Evolutionary conservation across 495 filamentous ascomycete species (phyloP), one percentile per base, ranked within the genome.

Genomic region (Podospora conica): DNA sequence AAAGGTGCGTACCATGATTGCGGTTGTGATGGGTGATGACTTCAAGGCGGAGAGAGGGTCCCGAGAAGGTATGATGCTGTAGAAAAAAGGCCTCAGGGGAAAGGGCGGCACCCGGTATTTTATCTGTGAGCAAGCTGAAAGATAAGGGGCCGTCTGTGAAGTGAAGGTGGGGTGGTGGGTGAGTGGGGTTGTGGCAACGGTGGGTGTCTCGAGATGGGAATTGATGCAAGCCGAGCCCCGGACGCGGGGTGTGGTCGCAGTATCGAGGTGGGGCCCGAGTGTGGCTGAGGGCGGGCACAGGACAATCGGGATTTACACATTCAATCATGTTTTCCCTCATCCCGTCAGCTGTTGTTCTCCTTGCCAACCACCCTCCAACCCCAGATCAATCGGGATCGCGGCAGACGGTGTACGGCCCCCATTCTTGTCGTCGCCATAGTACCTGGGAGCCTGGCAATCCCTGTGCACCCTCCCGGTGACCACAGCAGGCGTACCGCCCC

Each of bases 61-160:
- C 55, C 6, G 55, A 12, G 25, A 57, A 23, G 20, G 55, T 59
- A 54, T 64, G 53, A 64, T 28, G 20, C 59, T 60, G 61, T 53
- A 55, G 21, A 29, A 11, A 24, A 64, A 60, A 60, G 59, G 28
- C 59, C 61, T 27, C 57, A 64, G 56, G 61, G 61, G 57, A 28
- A 29, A 22, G 22, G 48, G 53, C 23, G 25, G 57, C 25, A n/a
- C 12, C 24, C 15, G 53, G 61, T 54, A 22, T 24, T 60, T 64
- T 56, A 60, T 64, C 53, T 56, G 61, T 56, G 28, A 60, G 23
- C 53, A 56, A 64, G 28, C 29, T 25, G 3, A 64, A 33, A 58
- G 53, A 64, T 55, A 56, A 29, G 23, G 61, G 55, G 12, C 22
- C 22, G 21, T 23, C 25, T 24, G 12, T 15, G 48, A n/a, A n/a